A percentile compares a stretch with the other conserved stretches of the same genome.
These are phyloP conservation scores for Termitomyces sp. DNA, from an alignment of 768 basidiomycete genomes.

Conservation along the genomic window DNA sequence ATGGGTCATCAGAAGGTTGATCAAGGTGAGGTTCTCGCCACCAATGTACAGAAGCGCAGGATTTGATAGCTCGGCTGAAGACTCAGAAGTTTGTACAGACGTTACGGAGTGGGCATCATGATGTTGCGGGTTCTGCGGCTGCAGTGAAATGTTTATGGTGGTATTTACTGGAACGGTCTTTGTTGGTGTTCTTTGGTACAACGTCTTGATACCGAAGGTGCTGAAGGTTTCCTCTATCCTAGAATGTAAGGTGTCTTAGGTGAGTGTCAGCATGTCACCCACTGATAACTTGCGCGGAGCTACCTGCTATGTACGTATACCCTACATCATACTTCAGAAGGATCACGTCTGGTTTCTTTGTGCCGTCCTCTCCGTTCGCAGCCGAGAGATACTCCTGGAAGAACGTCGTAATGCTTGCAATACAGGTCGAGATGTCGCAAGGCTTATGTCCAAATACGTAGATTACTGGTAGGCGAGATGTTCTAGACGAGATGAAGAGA, in stretches of 20 bases:
- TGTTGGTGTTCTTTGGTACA: slow-evolving; percentile 34
- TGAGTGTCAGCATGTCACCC: not conserved
- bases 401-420: slow-evolving; percentile 34
- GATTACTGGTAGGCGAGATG: slow-evolving; percentile 82
- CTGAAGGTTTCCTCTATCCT: slow-evolving; percentile 26
- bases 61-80: slow-evolving; percentile 16
- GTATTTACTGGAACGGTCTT: slow-evolving; percentile 16
- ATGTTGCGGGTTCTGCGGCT: not conserved
- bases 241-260: slow-evolving; percentile 31
- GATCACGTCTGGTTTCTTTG: slow-evolving; percentile 28
- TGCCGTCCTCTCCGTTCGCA: not conserved
- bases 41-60: slow-evolving; percentile 58
- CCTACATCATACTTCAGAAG: slow-evolving; percentile 70
- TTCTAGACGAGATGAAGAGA: slow-evolving; percentile 42
- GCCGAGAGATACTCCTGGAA: slow-evolving; percentile 19
- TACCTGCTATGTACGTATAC: slow-evolving; percentile 69
- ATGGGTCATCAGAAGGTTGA: slow-evolving; percentile 86
- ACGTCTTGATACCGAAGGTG: slow-evolving; percentile 23
- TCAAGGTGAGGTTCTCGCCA: slow-evolving; percentile 72
- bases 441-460: slow-evolving; percentile 84
- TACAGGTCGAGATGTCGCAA: slow-evolving; percentile 55
- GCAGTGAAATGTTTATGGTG: no score
- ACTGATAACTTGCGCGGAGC: not conserved
- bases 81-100: slow-evolving; percentile 6
- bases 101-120: not conserved